Conservation (phyloP, 495 filamentous ascomycete genomes). For the Sphaerosporella brunnea region DNA sequence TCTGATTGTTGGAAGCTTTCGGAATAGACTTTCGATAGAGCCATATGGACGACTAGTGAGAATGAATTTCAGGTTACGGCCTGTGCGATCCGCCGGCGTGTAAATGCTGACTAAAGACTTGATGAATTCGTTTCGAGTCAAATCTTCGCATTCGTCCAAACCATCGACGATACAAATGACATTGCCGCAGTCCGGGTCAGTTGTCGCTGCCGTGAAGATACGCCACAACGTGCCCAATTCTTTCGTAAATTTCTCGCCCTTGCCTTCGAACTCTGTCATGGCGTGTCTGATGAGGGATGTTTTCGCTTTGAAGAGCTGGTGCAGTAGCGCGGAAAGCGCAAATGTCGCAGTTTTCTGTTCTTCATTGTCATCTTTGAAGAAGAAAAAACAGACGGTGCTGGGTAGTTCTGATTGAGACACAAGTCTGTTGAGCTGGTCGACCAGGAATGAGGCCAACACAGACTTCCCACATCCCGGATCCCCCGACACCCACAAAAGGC, state of each 20-base stretch:
- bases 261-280: conserved; percentile 20
- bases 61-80: conserved; percentile 25
- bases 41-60: conserved; percentile 32
- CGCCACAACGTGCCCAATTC: conserved; percentile 26
- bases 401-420: neutral
- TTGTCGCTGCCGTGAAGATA: conserved; percentile 14
- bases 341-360: conserved; percentile 25
- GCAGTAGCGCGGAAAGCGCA: conserved; percentile 29
- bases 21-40: conserved; percentile 25
- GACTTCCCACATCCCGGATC: conserved; percentile 34
- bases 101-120: conserved; percentile 11
- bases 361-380: conserved; percentile 31
- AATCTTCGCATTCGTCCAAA: conserved; percentile 30
- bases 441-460: conserved; percentile 28
- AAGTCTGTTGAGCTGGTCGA: conserved; percentile 19
- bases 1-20: conserved; percentile 18
- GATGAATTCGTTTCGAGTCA: conserved; percentile 19
- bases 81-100: conserved; percentile 2
- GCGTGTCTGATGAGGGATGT: conserved; percentile 24
- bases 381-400: conserved; percentile 31
- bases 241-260: conserved; percentile 18
- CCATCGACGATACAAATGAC: conserved; percentile 30
- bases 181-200: conserved; percentile 16
- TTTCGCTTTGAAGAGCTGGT: conserved; percentile 28
- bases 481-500: conserved; percentile 32